Evolutionary conservation across 2,329 filamentous ascomycete species (phyloP).

Genomic region (Paracoccidioides brasiliensis): DNA sequence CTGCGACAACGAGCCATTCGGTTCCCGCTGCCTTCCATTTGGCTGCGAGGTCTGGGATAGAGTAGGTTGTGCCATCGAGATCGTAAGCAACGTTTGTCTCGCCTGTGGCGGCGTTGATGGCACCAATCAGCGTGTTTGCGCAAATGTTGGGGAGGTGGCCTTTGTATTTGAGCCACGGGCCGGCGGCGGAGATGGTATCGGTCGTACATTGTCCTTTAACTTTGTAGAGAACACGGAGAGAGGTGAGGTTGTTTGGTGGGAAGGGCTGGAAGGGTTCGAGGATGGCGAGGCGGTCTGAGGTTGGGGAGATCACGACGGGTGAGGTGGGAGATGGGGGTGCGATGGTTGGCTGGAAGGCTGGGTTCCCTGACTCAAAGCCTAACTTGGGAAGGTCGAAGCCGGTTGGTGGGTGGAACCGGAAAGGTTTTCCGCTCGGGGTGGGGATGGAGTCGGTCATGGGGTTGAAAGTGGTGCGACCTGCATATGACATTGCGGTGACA

Average conservation of each 20-base stretch:
- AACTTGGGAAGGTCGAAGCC: conserved; percentile 49
- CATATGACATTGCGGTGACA: conserved; percentile 90
- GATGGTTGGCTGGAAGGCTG: conserved; percentile 58
- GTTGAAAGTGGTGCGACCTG: conserved; percentile 89
- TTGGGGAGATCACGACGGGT: conserved; percentile 65
- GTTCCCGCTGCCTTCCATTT: conserved; percentile 64
- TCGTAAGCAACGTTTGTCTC: conserved; percentile 92
- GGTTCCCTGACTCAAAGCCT: conserved; percentile 71
- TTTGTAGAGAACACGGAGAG: conserved; percentile 83
- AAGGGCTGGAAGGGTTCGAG: conserved; percentile 85
- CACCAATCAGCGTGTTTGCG: conserved; percentile 93
- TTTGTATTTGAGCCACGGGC: conserved; percentile 98
- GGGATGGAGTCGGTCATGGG: conserved; percentile 75
- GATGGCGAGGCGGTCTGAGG: conserved; percentile 78
- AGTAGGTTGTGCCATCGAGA: conserved; percentile 56
- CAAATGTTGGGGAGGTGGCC: conserved; percentile 96
- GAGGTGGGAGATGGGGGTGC: conserved; percentile 58
- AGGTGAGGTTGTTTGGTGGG: conserved; percentile 58
- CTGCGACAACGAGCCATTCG: conserved; percentile 87
- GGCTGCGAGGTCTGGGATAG: conserved; percentile 77
- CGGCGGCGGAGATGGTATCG: conserved; percentile 93
- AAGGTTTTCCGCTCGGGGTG: conserved; percentile 65
- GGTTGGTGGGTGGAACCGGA: conserved; percentile 68
- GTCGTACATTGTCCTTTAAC: conserved; percentile 97
- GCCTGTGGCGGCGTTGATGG: conserved; percentile 79